Evolutionary conservation across 2,329 filamentous ascomycete species (phyloP), one percentile per base, ranked within the genome.

Genomic region (Hypoxylon sp.): DNA sequence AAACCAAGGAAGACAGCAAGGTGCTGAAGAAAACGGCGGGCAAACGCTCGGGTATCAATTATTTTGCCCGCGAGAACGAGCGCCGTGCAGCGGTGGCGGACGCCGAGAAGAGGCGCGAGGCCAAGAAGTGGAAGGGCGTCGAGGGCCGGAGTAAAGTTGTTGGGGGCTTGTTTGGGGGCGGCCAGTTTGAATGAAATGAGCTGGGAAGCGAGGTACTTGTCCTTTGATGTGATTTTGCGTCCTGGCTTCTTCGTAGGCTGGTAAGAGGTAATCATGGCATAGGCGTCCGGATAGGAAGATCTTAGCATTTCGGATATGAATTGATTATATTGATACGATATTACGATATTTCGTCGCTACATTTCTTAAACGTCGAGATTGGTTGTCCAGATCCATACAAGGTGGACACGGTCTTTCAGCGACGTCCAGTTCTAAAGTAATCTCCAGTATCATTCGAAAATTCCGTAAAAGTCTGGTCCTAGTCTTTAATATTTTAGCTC

Each of bases 11-110:
- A n/a, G 82, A 85, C 6, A 82, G 80, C 63, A 89, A 87, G 80
- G 84, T 90, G 61, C 84, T 90, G 62, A 88, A 87, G 77, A 89
- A 88, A 80, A 87, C 82, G 7, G 88, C 87, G 1, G 84, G 86
- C 61, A 90, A 88, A 82, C 83, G 83, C 73, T 89, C 87, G 30
- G 89, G 89, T 20, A 82, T 91, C 66, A 86, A 88, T 74, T 88
- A 85, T 67, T 88, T 90, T 71, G 87, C 87, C 7, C 81, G 88
- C 30, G 88, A 89, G 79, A 88, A 81, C 58, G 89, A 90, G 77
- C 82, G 86, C 59, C 80, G 82, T 56, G 86, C 86, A 13, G 83
- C 83, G 68, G 76, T 90, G 55, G 82, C 85, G 33, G 86, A 90
- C 79, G 85, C 79, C 53, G 88, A 90, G 80, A 83, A 83, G 76